Evolutionary conservation across 2,329 filamentous ascomycete genomes (phyloP).

Genomic region (Helminthosporium solani): DNA sequence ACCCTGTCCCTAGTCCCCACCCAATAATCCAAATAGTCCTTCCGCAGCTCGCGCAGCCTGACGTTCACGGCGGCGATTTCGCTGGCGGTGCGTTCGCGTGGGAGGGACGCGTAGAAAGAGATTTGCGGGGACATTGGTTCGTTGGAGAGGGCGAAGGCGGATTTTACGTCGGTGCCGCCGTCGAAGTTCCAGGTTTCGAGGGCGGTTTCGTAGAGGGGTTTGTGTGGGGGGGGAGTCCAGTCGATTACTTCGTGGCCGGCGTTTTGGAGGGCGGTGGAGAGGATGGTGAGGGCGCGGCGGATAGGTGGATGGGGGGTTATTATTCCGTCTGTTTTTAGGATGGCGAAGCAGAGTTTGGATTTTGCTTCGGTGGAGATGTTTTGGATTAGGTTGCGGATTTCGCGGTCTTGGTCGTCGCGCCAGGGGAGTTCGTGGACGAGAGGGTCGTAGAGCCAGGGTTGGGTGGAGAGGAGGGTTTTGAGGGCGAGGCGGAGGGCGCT

Average conservation of each 20-base stretch:
- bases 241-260: constrained; percentile 33
- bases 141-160: constrained; percentile 35
- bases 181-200: constrained; percentile 35
- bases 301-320: constrained; percentile 41
- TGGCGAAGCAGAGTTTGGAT: constrained; percentile 34
- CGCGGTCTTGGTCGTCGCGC: constrained; percentile 48
- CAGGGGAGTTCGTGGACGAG: constrained; percentile 66
- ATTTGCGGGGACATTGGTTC: constrained; percentile 36
- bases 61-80: constrained; percentile 40
- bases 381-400: constrained; percentile 42
- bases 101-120: constrained; percentile 11
- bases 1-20: constrained; percentile 27
- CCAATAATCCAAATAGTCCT: constrained; percentile 44
- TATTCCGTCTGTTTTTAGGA: constrained; percentile 36
- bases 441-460: constrained; percentile 68
- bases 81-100: constrained; percentile 23
- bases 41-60: constrained; percentile 27
- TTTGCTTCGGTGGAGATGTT: constrained; percentile 16
- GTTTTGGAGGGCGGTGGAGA: constrained; percentile 22
- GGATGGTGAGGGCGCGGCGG: constrained; percentile 32
- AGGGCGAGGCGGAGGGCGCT: constrained; percentile 57
- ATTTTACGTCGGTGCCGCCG: constrained; percentile 30
- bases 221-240: constrained; percentile 31
- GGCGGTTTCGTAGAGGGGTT: constrained; percentile 18
- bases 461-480: constrained; percentile 56